These are phyloP conservation scores for Macrophomina pseudophaseolina DNA, from an alignment of 2,329 filamentous ascomycete genomes.

Conservation along the genomic window DNA sequence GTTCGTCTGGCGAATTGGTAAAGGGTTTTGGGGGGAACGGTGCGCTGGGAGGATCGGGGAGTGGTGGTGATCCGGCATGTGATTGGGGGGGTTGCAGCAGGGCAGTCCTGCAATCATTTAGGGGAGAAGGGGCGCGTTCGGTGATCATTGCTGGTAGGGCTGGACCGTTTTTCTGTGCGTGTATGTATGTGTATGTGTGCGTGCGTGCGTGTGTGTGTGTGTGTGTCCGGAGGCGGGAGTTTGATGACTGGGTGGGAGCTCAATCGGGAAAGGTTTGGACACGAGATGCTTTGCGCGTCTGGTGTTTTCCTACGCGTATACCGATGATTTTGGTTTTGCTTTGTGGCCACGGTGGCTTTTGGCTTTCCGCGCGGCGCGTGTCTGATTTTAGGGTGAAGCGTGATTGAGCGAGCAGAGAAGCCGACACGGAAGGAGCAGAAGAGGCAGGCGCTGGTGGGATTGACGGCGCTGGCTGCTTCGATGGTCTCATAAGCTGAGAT, in stretches of 20 bases:
- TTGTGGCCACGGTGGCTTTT: slow-evolving; percentile 5
- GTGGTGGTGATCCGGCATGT: too few relatives aligned
- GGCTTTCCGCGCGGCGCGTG: neutral
- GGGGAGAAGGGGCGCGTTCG: too few relatives aligned
- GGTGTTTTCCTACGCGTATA: neutral
- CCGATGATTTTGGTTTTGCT: neutral
- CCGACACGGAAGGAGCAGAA: neutral
- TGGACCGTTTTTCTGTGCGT: neutral
- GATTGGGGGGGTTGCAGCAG: too few relatives aligned
- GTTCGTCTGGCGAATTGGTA: too few relatives aligned
- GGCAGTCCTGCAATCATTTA: too few relatives aligned
- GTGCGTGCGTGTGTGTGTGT: too few relatives aligned
- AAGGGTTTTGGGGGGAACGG: too few relatives aligned
- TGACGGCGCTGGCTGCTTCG: neutral
- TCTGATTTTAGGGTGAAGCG: neutral
- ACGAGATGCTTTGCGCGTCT: neutral
- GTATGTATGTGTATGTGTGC: too few relatives aligned
- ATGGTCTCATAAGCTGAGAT: slow-evolving; percentile 7
- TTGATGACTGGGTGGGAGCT: neutral
- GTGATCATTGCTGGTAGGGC: slow-evolving; percentile 10
- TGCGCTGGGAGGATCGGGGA: too few relatives aligned
- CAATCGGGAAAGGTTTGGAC: slow-evolving; percentile 10
- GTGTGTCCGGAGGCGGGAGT: too few relatives aligned
- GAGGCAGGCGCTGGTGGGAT: neutral
- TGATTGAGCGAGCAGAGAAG: too few relatives aligned